These are phyloP conservation scores for Raddia guianensis DNA, from an alignment of 176 grass and related monocot species.

Conservation along the genomic window DNA sequence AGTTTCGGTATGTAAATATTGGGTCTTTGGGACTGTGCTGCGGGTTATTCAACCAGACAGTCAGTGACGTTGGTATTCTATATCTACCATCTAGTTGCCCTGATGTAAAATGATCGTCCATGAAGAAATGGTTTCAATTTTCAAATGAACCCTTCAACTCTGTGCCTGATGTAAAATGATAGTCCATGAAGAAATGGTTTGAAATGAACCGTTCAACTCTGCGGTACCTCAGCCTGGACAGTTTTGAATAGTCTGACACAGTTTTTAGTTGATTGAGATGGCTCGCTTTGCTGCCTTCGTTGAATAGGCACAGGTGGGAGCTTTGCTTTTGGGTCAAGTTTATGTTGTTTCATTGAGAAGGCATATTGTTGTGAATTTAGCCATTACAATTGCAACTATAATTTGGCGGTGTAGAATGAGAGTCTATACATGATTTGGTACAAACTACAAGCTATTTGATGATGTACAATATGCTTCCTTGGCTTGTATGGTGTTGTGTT, in stretches of 20 bases:
- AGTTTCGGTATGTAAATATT: neutral
- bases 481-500: neutral
- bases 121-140: neutral
- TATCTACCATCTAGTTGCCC: neutral
- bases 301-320: neutral
- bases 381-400: neutral
- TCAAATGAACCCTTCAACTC: neutral
- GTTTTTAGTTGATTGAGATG: neutral
- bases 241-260: neutral
- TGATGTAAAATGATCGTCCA: neutral
- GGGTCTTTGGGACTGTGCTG: neutral
- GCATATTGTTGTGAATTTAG: neutral
- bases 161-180: neutral
- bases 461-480: neutral
- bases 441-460: neutral
- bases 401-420: slow-evolving; percentile 18
- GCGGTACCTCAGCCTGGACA: neutral
- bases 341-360: neutral
- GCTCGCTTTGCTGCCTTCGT: slow-evolving; percentile 1
- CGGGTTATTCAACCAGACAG: neutral
- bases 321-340: neutral
- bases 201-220: neutral
- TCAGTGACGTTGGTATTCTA: neutral
- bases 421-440: neutral
- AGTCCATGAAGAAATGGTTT: neutral